Percentiles rank a stretch among this genome's conserved stretches.
Conservation (phyloP, 306 rosid genomes). For the Quercus suber region DNA sequence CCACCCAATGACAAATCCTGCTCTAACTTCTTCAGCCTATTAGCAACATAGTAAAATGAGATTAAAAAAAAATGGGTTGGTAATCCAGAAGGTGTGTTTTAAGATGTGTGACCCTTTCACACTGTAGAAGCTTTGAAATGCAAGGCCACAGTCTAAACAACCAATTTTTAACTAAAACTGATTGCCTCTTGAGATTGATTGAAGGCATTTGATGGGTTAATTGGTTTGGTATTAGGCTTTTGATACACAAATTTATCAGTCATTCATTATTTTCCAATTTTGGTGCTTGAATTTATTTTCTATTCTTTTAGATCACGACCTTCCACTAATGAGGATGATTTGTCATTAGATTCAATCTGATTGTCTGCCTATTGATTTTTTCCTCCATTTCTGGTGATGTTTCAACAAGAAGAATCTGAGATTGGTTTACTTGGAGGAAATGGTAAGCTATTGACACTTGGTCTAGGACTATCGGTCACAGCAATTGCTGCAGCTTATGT, state of each 20-base stretch:
- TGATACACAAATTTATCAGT: background rate
- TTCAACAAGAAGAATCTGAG: constrained; percentile 93
- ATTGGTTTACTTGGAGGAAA: constrained; percentile 64
- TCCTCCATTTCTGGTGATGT: constrained; percentile 13
- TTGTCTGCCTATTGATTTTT: background rate
- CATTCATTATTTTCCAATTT: background rate
- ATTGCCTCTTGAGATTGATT: background rate
- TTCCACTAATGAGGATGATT: background rate
- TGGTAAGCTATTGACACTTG: constrained; percentile 65
- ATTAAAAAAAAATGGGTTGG: background rate
- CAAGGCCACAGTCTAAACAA: background rate
- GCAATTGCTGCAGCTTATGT: too few species aligned
- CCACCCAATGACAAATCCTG: background rate
- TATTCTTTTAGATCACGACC: background rate
- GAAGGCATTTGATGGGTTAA: too few species aligned
- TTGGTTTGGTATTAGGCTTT: too few species aligned
- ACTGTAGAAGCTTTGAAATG: background rate
- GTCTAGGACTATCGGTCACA: too few species aligned
- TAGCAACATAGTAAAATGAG: background rate
- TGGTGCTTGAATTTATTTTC: background rate
- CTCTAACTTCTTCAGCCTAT: background rate
- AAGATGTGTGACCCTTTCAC: background rate
- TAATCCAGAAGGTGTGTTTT: background rate
- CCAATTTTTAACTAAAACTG: background rate
- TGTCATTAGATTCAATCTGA: background rate